A percentile compares a stretch with the other conserved stretches of the same genome.
Evolutionary conservation across 768 basidiomycete species (phyloP).

Genomic region (Mycena venus): DNA sequence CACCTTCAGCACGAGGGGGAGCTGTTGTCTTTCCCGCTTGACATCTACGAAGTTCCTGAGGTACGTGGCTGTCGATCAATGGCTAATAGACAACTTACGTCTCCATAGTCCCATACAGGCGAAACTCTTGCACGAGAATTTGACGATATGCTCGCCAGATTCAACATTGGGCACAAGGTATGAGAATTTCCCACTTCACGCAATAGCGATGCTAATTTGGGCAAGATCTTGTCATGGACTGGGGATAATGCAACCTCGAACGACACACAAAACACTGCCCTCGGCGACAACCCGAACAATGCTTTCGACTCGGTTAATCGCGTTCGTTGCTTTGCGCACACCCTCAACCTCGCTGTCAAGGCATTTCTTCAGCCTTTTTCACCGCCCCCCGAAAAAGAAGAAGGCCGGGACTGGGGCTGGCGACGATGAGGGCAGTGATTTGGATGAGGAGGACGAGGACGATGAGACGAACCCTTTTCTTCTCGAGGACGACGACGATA

Average conservation of each 20-base stretch:
- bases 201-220: neutral
- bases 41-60: neutral
- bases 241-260: conserved; percentile 45
- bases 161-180: conserved; percentile 39
- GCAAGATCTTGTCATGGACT: conserved; percentile 18
- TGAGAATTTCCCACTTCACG: neutral
- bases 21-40: neutral
- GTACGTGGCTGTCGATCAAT: neutral
- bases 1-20: neutral
- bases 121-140: conserved; percentile 37
- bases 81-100: no score
- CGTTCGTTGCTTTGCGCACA: neutral
- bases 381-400: neutral
- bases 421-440: no score
- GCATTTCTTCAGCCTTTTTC: neutral
- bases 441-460: neutral
- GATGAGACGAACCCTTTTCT: no score
- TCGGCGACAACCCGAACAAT: conserved; percentile 21
- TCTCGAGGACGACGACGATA: neutral
- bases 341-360: neutral
- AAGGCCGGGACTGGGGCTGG: neutral
- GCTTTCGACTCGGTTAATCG: conserved; percentile 6
- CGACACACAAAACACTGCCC: conserved; percentile 35
- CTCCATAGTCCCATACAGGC: conserved; percentile 42
- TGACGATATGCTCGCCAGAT: conserved; percentile 30